Evolutionary conservation across 2,329 filamentous ascomycete genomes (phyloP), one percentile per base, ranked within the genome.

Genomic region (Alternaria sp.): DNA sequence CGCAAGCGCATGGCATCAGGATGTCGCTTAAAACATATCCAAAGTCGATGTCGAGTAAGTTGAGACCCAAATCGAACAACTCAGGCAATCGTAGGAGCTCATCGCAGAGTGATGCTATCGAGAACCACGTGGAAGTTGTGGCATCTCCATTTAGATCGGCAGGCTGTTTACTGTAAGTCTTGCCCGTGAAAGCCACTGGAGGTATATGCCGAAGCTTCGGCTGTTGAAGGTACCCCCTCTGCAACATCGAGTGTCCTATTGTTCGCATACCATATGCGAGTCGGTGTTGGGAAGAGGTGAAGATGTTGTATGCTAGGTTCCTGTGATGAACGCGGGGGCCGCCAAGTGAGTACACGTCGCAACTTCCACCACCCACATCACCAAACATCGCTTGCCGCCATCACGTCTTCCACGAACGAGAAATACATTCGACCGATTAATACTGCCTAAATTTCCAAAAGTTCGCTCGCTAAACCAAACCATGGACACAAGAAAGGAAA

Each of bases 401-500:
- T 31, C 17, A 45, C 28, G n/a, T 13, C 4, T 13, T 17, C 26
- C 9, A 45, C 7, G 6, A 3, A 45, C 0, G n/a, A 9, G n/a
- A 9, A 13, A 4, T 10, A 21, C 3, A 21, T 10, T 13, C 5
- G 2, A 11, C 0, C 34, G 44, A 48, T 48, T 7, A 24, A 17
- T 3, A 39, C 37, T 28, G n/a, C 23, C 21, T 50, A 33, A 14
- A 39, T 50, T 39, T 26, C 14, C 14, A 39, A 39, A 39, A 33
- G 48, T 33, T 50, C 23, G 24, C 48, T 50, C 34, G 33, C 48
- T 50, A 29, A 37, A 9, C 2, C 48, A 51, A 59, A 37, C 11
- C 42, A 46, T 36, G 49, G n/a, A 46, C 50, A 46, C 52, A 59
- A 36, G 34, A 44, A 45, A 61, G 36, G 5, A 49, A 55, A 17